Evolutionary conservation across 2,329 filamentous ascomycete species (phyloP).

Genomic region (Xylaria sp.): DNA sequence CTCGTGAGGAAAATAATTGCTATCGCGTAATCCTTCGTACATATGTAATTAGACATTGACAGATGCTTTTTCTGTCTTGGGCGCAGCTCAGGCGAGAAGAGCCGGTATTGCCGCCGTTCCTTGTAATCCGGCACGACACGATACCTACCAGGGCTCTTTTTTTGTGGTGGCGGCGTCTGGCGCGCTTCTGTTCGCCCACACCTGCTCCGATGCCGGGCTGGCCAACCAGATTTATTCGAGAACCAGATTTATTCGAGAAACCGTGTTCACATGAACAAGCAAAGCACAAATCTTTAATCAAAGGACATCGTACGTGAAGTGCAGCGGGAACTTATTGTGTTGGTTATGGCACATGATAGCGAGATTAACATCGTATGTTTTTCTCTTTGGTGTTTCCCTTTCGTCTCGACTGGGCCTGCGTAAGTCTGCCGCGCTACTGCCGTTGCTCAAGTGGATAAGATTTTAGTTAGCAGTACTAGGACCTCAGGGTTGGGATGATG

Average conservation of each 20-base stretch:
- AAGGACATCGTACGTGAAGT: no score
- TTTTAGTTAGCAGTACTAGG: not conserved
- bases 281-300: no score
- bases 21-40: not conserved
- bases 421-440: not conserved
- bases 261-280: no score
- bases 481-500: no score
- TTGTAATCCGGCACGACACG: not conserved
- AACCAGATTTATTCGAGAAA: no score
- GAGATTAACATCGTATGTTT: no score
- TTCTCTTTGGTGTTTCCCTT: not conserved
- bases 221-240: not conserved
- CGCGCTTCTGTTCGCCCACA: not conserved
- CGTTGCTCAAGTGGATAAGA: not conserved
- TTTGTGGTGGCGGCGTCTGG: not conserved
- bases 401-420: not conserved
- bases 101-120: not conserved
- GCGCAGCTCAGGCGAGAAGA: not conserved
- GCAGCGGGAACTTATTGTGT: no score
- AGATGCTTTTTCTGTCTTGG: not conserved
- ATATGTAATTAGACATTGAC: not conserved
- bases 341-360: no score
- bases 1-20: not conserved
- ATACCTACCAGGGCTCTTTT: not conserved
- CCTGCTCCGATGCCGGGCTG: not conserved